A percentile compares a stretch with the other conserved stretches of the same genome.
phyloP scores from a whole-genome alignment of 495 filamentous ascomycete genomes.

The Hypoxylon subgilvum region DNA sequence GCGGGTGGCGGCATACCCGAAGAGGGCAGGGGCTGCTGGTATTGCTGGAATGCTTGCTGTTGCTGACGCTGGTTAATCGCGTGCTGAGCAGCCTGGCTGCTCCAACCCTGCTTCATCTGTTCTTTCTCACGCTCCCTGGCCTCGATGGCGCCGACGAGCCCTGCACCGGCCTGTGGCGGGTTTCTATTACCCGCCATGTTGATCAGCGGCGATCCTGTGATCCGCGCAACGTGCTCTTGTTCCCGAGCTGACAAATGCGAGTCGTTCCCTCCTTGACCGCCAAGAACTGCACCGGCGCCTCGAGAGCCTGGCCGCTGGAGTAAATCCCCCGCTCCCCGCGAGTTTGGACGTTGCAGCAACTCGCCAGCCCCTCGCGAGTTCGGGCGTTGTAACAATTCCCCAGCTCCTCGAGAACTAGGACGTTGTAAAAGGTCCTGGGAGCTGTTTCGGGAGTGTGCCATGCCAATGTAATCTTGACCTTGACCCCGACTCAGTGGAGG shows the following conservation, averaged over 20 bases:
- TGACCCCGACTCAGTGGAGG: constrained; percentile 46
- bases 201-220: constrained; percentile 83
- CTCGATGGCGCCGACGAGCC: constrained; percentile 78
- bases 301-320: constrained; percentile 39
- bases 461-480: constrained; percentile 32
- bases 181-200: constrained; percentile 66
- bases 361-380: constrained; percentile 46
- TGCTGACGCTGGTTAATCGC: constrained; percentile 79
- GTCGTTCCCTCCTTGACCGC: constrained; percentile 45
- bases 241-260: constrained; percentile 85
- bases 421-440: constrained; percentile 49
- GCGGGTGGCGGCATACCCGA: constrained; percentile 31
- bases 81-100: constrained; percentile 75
- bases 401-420: constrained; percentile 44
- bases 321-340: constrained; percentile 37
- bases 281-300: constrained; percentile 41
- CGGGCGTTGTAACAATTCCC: constrained; percentile 48
- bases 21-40: constrained; percentile 42
- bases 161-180: constrained; percentile 57
- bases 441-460: constrained; percentile 54
- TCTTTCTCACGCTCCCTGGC: constrained; percentile 75
- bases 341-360: constrained; percentile 41
- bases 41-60: constrained; percentile 57
- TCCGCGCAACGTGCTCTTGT: constrained; percentile 88
- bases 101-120: constrained; percentile 72